Percentiles rank a stretch among this genome's conserved stretches.
Conservation (phyloP, 768 basidiomycete genomes). For the Scleroderma citrinum region DNA sequence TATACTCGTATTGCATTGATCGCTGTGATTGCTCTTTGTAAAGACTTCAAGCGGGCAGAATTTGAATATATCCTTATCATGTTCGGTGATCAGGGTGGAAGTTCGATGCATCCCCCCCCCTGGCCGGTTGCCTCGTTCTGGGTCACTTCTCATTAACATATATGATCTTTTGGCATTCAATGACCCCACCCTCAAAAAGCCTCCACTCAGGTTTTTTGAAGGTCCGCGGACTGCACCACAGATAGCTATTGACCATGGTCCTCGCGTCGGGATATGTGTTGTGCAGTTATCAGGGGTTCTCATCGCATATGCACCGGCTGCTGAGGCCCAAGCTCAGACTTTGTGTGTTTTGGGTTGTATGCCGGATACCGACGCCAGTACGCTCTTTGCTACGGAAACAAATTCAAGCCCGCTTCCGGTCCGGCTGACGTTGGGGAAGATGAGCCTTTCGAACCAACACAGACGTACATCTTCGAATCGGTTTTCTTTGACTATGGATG, state of each 20-base stretch:
- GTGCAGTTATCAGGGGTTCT: conserved; percentile 42
- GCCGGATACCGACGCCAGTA: conserved; percentile 13
- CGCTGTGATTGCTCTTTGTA: conserved; percentile 3
- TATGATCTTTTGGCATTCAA: conserved; percentile 43
- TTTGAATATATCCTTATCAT: conserved; percentile 31
- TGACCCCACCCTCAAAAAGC: conserved; percentile 13
- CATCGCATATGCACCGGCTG: conserved; percentile 40
- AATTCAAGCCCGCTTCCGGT: conserved; percentile 12
- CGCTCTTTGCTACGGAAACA: conserved; percentile 22
- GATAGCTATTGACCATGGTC: conserved; percentile 1
- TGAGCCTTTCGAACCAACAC: background rate
- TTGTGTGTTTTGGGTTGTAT: conserved; percentile 50
- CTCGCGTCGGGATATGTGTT: conserved; percentile 26
- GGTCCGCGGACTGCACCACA: conserved; percentile 4
- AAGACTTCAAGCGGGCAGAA: conserved; percentile 1
- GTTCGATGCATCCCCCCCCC: conserved; percentile 60
- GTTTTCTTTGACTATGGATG: conserved; percentile 22
- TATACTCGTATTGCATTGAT: conserved; percentile 7
- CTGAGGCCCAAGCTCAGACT: conserved; percentile 34
- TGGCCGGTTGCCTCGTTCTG: conserved; percentile 48
- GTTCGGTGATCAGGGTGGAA: conserved; percentile 60
- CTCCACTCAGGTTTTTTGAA: conserved; percentile 26
- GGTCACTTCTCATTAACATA: conserved; percentile 60
- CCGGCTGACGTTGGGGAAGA: conserved; percentile 16
- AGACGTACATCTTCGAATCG: conserved; percentile 3